phyloP scores from a whole-genome alignment of 148 eudicot species.

The Fallopia convolvulus region DNA sequence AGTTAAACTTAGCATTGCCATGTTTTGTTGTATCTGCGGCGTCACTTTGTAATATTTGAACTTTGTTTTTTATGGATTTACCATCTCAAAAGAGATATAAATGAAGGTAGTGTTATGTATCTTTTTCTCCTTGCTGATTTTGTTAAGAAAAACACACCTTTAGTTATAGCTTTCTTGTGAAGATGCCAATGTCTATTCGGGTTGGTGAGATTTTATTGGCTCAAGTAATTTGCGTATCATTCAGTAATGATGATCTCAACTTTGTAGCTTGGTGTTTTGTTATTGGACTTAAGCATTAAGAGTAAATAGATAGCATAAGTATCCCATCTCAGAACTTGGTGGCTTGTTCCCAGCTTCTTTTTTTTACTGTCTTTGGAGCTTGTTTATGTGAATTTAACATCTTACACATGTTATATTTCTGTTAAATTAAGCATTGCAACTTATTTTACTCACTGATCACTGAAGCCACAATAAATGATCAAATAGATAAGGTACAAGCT shows the following conservation, averaged over 20 bases:
- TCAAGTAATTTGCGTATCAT: neutral
- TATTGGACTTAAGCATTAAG: neutral
- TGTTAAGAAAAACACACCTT: neutral
- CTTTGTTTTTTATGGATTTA: neutral
- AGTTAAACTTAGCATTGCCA: neutral
- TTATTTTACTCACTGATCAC: neutral
- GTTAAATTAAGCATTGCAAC: too few species aligned
- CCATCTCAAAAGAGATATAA: neutral
- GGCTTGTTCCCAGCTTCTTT: neutral
- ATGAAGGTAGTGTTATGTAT: neutral
- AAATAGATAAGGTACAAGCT: neutral
- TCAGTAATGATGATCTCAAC: neutral
- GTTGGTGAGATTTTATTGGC: neutral
- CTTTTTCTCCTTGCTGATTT: neutral
- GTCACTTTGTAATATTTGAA: neutral
- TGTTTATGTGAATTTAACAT: neutral
- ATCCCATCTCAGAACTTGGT: too few species aligned
- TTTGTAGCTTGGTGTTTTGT: neutral
- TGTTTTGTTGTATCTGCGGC: neutral
- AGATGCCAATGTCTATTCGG: neutral
- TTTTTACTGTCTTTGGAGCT: neutral
- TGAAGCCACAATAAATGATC: neutral
- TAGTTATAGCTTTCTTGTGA: neutral
- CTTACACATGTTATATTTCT: too few species aligned
- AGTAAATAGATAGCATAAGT: too few species aligned